A percentile compares a stretch with the other conserved stretches of the same genome.
Evolutionary conservation across 371 early-diverging fungal species (phyloP).

Genomic region (Basidiobolus meristosporus): DNA sequence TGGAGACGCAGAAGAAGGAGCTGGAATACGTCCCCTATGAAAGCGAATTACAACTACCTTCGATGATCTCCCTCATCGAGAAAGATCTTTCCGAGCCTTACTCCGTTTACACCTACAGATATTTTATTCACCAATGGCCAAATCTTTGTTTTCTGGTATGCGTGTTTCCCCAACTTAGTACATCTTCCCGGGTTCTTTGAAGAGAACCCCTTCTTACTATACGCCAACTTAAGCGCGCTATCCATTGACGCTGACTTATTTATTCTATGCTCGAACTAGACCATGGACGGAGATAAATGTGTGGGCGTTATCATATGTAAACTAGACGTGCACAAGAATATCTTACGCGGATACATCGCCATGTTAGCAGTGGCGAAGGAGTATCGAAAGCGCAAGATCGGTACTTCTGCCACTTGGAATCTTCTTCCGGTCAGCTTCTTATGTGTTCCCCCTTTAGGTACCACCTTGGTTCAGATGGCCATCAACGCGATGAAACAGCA

Average conservation of each 20-base stretch:
- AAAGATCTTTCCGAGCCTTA: slow-evolving; percentile 90
- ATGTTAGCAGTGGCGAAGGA: slow-evolving; percentile 81
- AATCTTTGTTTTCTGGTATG: slow-evolving; percentile 59
- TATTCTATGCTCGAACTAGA: slow-evolving; percentile 12
- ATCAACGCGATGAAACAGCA: slow-evolving; percentile 49
- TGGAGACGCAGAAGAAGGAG: background rate
- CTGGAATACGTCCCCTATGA: slow-evolving; percentile 33
- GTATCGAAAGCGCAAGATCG: slow-evolving; percentile 66
- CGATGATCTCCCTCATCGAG: slow-evolving; percentile 63
- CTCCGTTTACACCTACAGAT: slow-evolving; percentile 92
- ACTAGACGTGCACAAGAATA: slow-evolving; percentile 52
- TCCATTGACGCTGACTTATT: no score
- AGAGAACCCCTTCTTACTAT: no score
- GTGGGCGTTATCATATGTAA: slow-evolving; percentile 83
- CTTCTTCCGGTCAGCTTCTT: no score
- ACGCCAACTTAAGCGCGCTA: no score
- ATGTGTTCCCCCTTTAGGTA: no score
- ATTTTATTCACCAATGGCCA: slow-evolving; percentile 84
- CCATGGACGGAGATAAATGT: slow-evolving; percentile 31
- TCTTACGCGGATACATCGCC: slow-evolving; percentile 81
- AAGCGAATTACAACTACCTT: slow-evolving; percentile 44
- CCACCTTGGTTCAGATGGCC: slow-evolving; percentile 48
- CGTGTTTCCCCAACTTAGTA: background rate
- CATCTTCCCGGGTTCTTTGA: no score
- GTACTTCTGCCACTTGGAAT: slow-evolving; percentile 7